Percentiles rank a stretch among this genome's conserved stretches.
Evolutionary conservation across 1,139 yeast genomes (phyloP).

Genomic region (Saccharomyces pastorianus): DNA sequence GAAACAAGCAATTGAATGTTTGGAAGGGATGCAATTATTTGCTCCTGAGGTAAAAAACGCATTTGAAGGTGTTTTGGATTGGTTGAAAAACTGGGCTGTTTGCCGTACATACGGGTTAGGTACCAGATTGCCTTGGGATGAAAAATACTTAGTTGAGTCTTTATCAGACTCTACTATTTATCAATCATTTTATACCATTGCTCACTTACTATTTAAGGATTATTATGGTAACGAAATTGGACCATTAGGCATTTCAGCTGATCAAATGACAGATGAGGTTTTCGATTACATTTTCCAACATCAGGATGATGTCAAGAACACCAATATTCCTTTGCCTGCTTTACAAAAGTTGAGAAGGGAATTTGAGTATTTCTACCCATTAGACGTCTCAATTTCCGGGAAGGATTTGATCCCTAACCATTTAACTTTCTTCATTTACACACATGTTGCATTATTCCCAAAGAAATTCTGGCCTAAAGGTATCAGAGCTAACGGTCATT

Average conservation of each 20-base stretch:
- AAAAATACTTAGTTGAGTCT: conserved; percentile 85
- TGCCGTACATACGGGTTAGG: conserved; percentile 96
- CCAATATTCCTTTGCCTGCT: conserved; percentile 59
- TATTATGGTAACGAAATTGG: conserved; percentile 76
- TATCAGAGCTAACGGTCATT: conserved; percentile 90
- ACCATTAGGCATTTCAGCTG: conserved; percentile 63
- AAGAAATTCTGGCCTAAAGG: conserved; percentile 89
- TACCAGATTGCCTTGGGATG: conserved; percentile 95
- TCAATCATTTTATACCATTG: conserved; percentile 91
- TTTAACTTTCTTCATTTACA: conserved; percentile 87
- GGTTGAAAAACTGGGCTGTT: conserved; percentile 99
- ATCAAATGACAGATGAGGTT: conserved; percentile 86
- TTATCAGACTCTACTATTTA: conserved; percentile 93
- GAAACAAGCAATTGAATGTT: conserved; percentile 72
- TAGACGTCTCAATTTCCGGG: conserved; percentile 87
- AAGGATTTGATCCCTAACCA: conserved; percentile 97
- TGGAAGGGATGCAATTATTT: conserved; percentile 69
- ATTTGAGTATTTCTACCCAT: conserved; percentile 91
- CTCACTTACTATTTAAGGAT: conserved; percentile 79
- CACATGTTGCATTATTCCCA: conserved; percentile 90
- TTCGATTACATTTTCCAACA: conserved; percentile 86
- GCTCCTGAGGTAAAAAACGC: conserved; percentile 82
- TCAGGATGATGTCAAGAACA: conserved; percentile 44
- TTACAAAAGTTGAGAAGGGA: conserved; percentile 78
- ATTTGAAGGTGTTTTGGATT: conserved; percentile 86